These are phyloP conservation scores for Kazachstania sp. DNA, from an alignment of 1,139 yeast genomes.

Conservation along the genomic window DNA sequence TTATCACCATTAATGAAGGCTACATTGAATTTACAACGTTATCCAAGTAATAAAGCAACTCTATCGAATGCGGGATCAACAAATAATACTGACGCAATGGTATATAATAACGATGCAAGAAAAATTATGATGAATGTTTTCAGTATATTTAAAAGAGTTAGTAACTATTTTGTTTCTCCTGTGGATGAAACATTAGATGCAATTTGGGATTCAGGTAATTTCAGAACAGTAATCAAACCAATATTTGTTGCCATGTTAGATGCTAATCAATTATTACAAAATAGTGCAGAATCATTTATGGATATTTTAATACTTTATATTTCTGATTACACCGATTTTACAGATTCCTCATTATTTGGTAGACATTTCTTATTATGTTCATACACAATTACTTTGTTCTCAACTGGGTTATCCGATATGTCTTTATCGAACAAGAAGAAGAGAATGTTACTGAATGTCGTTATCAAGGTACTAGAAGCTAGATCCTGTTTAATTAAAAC, in stretches of 20 bases:
- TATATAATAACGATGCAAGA: constrained; percentile 24
- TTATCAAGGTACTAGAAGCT: constrained; percentile 20
- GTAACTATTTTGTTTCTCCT: constrained; percentile 22
- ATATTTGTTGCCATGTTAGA: constrained; percentile 23
- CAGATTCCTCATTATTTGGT: constrained; percentile 10
- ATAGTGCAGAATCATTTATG: constrained; percentile 18
- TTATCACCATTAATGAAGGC: not conserved
- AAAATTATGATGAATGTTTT: constrained; percentile 26
- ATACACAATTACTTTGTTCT: constrained; percentile 24
- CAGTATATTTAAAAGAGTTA: constrained; percentile 26
- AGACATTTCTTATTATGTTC: constrained; percentile 21
- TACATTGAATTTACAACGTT: not conserved
- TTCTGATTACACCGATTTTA: constrained; percentile 15
- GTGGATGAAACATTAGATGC: constrained; percentile 13
- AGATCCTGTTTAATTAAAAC: constrained; percentile 16
- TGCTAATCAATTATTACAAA: constrained; percentile 15
- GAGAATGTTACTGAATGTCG: constrained; percentile 20
- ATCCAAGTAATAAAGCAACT: constrained; percentile 1
- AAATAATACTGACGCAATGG: not conserved
- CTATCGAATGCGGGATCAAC: constrained; percentile 3
- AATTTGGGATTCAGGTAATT: constrained; percentile 20
- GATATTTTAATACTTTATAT: constrained; percentile 20
- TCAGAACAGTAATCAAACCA: constrained; percentile 20
- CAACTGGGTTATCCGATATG: constrained; percentile 24
- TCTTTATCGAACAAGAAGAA: constrained; percentile 21